phyloP scores from a whole-genome alignment of 2,329 filamentous ascomycete species.

The Hymenoscyphus albidus region DNA sequence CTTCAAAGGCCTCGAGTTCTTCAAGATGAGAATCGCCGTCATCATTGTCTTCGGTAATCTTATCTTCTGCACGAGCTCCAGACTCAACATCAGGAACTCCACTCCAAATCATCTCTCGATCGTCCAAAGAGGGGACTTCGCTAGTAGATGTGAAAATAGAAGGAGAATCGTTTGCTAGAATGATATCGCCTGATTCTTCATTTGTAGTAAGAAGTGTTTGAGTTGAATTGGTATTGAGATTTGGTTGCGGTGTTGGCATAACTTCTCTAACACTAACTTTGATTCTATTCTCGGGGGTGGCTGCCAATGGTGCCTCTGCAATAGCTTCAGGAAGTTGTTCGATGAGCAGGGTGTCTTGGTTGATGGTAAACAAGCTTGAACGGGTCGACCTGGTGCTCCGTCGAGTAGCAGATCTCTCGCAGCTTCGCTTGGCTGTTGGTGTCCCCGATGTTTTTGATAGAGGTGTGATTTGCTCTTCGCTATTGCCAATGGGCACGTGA shows the following conservation, averaged over 20 bases:
- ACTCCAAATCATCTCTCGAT: neutral
- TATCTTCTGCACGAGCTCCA: neutral
- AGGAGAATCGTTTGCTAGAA: neutral
- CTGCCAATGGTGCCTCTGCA: neutral
- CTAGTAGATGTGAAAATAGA: neutral
- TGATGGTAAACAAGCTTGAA: conserved; percentile 11
- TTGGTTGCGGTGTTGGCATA: neutral
- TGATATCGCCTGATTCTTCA: neutral
- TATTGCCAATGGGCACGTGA: neutral
- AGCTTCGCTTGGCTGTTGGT: neutral
- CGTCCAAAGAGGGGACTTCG: neutral
- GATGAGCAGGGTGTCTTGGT: conserved; percentile 2
- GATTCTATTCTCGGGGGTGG: neutral
- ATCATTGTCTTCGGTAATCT: neutral
- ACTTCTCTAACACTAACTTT: neutral
- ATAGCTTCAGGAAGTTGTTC: neutral
- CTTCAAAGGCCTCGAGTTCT: neutral
- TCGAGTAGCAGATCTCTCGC: conserved; percentile 5
- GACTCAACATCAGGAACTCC: neutral
- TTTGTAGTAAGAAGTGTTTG: neutral
- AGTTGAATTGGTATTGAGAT: neutral
- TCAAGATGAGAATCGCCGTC: neutral
- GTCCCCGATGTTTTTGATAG: neutral
- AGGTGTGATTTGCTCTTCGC: neutral
- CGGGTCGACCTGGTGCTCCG: conserved; percentile 16